Base-by-base conservation (phyloP, 139 green algal species). In the Chlorella sorokiniana region DNA sequence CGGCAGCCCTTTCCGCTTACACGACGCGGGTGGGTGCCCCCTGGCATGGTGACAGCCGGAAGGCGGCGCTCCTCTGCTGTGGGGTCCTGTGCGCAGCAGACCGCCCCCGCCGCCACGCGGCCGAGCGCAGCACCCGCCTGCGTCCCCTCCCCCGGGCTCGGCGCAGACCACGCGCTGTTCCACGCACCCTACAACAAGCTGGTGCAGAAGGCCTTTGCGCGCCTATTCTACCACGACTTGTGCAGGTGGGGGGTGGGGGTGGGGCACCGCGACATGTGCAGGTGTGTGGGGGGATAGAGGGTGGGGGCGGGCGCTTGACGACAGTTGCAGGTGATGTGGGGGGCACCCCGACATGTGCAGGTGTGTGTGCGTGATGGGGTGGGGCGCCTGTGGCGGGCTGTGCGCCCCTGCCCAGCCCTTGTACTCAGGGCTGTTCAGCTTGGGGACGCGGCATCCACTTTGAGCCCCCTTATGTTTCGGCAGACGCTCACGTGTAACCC, bases 141-240 rank as follows among this genome's bases (percentile, higher is more conserved):
- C n/a, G 62, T n/a, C 31, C 9, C 62, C 11, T 33, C 4, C 65
- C 65, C 29, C 59, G 31, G 4, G 20, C 14, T 48, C 5, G 84
- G 79, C 5, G 81, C 88, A 63, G 80, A 93, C 69, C 89, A 90
- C 67, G 90, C 86, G 69, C 27, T 94, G 18, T 86, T 90, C 56
- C 94, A 97, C 72, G 73, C 90, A 3, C 94, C 94, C 22, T 96
- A 93, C 85, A 89, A 93, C 85, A 96, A 95, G 86, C 84, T 97
- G 38, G 88, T 95, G 72, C 88, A 91, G 35, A 96, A 95, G 83
- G 89, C 87, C 0, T 90, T 94, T 69, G 86, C 88, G 4, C 83
- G 92, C 27, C 78, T 97, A 8, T 72, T 88, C 22, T 87, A 93
- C 69, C 69, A 90, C 31, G 94, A 97, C 81, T 69, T 79, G 1